A percentile compares a stretch with the other conserved stretches of the same genome.
Evolutionary conservation across 2,329 filamentous ascomycete species (phyloP).

Genomic region (Elsinoe batatas): DNA sequence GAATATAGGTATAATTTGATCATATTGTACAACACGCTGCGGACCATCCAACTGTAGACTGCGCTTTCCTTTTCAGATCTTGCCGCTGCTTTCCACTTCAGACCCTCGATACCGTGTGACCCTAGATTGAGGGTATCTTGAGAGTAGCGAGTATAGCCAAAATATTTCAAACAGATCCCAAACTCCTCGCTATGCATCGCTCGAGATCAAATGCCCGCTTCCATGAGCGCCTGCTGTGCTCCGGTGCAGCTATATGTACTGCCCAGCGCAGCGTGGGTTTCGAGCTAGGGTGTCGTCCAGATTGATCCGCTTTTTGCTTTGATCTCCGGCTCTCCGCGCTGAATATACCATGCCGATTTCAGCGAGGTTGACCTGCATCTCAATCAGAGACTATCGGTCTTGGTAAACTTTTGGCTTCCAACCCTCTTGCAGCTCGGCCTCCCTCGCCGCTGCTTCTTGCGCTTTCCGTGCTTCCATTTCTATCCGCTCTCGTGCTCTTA

Average conservation of each 20-base stretch:
- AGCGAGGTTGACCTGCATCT: background rate
- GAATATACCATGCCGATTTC: background rate
- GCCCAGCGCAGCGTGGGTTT: too few species aligned
- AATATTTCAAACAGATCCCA: background rate
- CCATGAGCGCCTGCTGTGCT: too few species aligned
- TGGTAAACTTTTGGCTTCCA: slow-evolving; percentile 96
- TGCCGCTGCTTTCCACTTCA: background rate
- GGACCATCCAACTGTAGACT: too few species aligned
- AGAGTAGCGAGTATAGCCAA: slow-evolving; percentile 3
- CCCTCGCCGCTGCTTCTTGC: slow-evolving; percentile 59
- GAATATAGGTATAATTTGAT: too few species aligned
- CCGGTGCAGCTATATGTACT: too few species aligned
- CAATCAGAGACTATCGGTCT: slow-evolving; percentile 47
- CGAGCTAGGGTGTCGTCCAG: too few species aligned
- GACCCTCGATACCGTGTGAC: background rate
- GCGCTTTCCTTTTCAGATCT: too few species aligned
- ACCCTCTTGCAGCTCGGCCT: slow-evolving; percentile 71
- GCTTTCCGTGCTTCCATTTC: slow-evolving; percentile 73
- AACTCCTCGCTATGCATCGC: slow-evolving; percentile 12
- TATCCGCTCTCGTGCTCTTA: slow-evolving; percentile 83
- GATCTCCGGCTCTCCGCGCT: too few species aligned
- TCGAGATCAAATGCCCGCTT: background rate
- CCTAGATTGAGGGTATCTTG: slow-evolving; percentile 2
- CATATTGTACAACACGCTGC: too few species aligned
- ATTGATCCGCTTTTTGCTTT: too few species aligned